Evolutionary conservation across 2,329 filamentous ascomycete species (phyloP), one percentile per base, ranked within the genome.

Genomic region (Paraphoma sp.): DNA sequence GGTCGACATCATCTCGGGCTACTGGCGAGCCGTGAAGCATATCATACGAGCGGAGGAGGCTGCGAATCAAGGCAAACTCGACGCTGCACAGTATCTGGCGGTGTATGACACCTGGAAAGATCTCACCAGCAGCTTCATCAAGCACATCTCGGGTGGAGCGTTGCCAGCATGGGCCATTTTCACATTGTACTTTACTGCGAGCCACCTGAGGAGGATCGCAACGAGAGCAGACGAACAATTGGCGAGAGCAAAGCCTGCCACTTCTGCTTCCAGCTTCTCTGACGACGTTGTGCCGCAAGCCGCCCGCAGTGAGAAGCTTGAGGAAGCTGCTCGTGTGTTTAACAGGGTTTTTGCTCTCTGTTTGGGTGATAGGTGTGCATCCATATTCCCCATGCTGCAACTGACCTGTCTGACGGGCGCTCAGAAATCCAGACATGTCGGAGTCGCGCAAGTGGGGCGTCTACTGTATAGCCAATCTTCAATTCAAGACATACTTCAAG

Each of bases 401-500:
- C 16, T 56, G 31, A 14, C 47, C 50, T 44, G 60, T 64, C 65
- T 71, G 58, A 73, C 59, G 45, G 51, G 52, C 41, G 30, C 53
- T 51, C 69, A 94, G 92, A 77, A 90, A 91, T 58, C 88, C 90
- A 12, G 81, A 97, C 44, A 88, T 93, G 70, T 60, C 54, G 23
- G 90, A 96, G 69, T 97, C 94, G 8, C 88, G 95, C 52, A 99
- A 98, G 85, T 99, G 95, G 95, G 96, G 92, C 6, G 91, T 97
- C 46, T 99, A 99, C 80, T 93, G 93, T 76, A 89, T 94, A 63
- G 92, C 93, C 71, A 98, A 97, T 73, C 84, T 99, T 7, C 83
- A 97, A 12, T 99, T 99, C 86, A 98, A 98, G 79, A 98, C 93
- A 1, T 97, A 98, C 77, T 99, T 99, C 82, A 96, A 92, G 79